Evolutionary conservation across 2,329 filamentous ascomycete genomes (phyloP), one percentile per base, ranked within the genome.

Genomic region (Monilinia polystroma): DNA sequence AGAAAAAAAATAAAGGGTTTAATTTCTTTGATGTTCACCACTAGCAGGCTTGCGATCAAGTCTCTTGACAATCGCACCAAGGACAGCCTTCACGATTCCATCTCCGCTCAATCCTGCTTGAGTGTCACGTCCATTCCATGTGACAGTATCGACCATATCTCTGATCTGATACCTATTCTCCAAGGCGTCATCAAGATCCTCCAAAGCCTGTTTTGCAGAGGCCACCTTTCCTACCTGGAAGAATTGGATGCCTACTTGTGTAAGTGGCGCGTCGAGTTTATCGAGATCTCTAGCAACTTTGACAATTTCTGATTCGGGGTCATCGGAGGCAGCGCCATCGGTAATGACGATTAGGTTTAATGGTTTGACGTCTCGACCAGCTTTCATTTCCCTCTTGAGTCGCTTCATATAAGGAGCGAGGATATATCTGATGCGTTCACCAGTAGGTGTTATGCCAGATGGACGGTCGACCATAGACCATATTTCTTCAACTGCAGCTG

Each of bases 341-440:
- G 95, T 98, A 74, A 98, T 90, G 69, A 96, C 89, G 73, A 98
- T 97, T 76, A 98, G 84, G 75, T 97, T 97, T 58, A 97, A 80
- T 1, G 93, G 92, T 75, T 92, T 93, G 29, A 90, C 82, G 18
- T 79, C 77, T 4, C 77, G 78, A 4, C 74, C 72, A 0, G 76
- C 74, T 32, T 69, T 62, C 23, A 72, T 59, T 58, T 78, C 77
- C 0, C 73, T 75, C 71, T 85, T 80, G 70, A 87, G 85, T 32
- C 80, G 76, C 18, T 79, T 75, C 3, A 96, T 76, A 75, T 97
- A 97, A 0, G 90, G 87, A 56, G 83, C 81, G 6, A 97, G 81
- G 70, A 98, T 93, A 58, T 83, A 78, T 66, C 87, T 82, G 1
- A 97, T 83, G 11, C 90, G 84, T 47, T 80, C 81, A 1, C 92